These are phyloP conservation scores for Hanseniaspora thailandica DNA, from an alignment of 805 yeast genomes.

Conservation along the genomic window DNA sequence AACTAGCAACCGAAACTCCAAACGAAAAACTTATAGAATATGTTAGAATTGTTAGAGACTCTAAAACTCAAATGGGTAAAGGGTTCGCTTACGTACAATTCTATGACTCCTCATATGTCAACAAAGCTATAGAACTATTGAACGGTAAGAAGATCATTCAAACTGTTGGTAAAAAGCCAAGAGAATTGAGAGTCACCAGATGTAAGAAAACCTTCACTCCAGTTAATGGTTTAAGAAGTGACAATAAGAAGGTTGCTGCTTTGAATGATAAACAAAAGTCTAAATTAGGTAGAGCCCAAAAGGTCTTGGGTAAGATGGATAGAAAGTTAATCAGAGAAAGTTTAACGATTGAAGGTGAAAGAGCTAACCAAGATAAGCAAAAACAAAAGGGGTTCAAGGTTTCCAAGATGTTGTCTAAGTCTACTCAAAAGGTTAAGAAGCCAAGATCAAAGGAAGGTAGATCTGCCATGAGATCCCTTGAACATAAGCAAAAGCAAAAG, in stretches of 20 bases:
- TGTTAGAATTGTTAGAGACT: conserved; percentile 81
- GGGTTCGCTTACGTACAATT: conserved; percentile 96
- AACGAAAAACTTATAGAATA: conserved; percentile 50
- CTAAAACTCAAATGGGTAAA: conserved; percentile 89
- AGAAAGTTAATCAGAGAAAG: conserved; percentile 52
- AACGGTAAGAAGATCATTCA: conserved; percentile 49
- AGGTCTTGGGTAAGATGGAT: conserved; percentile 68
- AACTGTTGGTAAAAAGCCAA: conserved; percentile 25
- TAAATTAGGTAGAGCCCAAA: conserved; percentile 65
- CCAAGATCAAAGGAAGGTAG: conserved; percentile 38
- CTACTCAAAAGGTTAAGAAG: conserved; percentile 34
- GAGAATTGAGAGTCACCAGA: conserved; percentile 69
- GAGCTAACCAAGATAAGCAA: conserved; percentile 44
- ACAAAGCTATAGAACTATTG: conserved; percentile 59
- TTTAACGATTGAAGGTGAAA: conserved; percentile 55
- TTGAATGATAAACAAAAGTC: conserved; percentile 62
- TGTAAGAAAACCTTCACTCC: conserved; percentile 35
- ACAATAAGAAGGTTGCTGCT: conserved; percentile 23
- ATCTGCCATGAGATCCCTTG: conserved; percentile 36
- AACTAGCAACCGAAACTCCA: conserved; percentile 20
- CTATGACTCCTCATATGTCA: conserved; percentile 57
- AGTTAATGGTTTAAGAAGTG: conserved; percentile 19
- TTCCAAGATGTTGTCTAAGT: conserved; percentile 30
- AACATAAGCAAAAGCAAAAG: conserved; percentile 27
- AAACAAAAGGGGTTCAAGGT: conserved; percentile 48